Conservation (phyloP, 2,329 filamentous ascomycete genomes). For the Aspergillus japonicus region DNA sequence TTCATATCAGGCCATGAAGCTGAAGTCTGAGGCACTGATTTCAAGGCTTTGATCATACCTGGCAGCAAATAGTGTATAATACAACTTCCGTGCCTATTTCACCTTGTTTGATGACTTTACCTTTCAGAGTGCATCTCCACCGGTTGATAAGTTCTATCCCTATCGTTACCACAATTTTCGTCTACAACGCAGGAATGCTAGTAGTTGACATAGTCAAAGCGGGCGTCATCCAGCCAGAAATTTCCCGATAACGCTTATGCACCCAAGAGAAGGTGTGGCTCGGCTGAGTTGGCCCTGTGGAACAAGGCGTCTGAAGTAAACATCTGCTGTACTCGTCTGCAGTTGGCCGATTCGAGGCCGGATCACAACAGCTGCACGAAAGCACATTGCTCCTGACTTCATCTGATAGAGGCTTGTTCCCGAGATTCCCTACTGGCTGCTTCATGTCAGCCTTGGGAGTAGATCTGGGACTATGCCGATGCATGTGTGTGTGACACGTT, state of each 20-base stretch:
- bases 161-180: too few species aligned
- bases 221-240: slow-evolving; percentile 6
- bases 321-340: slow-evolving; percentile 13
- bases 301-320: slow-evolving; percentile 11
- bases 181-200: not conserved
- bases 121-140: not conserved
- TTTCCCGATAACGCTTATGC: slow-evolving; percentile 10
- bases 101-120: not conserved
- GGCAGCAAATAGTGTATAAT: slow-evolving; percentile 1
- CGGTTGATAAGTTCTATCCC: not conserved
- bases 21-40: slow-evolving; percentile 9
- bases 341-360: slow-evolving; percentile 13
- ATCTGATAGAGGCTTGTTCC: not conserved
- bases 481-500: slow-evolving; percentile 3
- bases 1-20: slow-evolving; percentile 5
- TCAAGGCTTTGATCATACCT: slow-evolving; percentile 2
- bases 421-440: slow-evolving; percentile 11
- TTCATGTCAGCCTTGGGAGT: slow-evolving; percentile 14
- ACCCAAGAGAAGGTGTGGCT: slow-evolving; percentile 13
- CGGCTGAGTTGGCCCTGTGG: slow-evolving; percentile 19
- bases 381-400: not conserved
- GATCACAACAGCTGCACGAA: slow-evolving; percentile 3
- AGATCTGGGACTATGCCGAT: slow-evolving; percentile 1
- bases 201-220: not conserved
- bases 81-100: not conserved